phyloP scores from a whole-genome alignment of 179 eudicot species.

The Silene coronaria region DNA sequence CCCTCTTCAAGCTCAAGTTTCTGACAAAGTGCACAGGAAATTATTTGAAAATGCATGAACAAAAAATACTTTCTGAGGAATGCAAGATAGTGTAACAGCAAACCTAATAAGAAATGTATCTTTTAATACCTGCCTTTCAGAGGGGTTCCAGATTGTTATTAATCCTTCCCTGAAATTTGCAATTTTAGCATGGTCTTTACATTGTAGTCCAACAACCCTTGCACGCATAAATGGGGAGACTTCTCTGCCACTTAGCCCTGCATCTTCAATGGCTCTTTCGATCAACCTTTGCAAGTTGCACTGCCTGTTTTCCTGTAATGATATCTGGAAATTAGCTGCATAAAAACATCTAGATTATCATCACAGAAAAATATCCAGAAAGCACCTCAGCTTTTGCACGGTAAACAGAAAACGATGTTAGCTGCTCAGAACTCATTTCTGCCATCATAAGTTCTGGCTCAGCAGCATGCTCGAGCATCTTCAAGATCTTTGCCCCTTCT shows the following conservation, averaged over 20 bases:
- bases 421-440: constrained; percentile 77
- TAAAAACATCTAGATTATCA: background rate
- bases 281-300: constrained; percentile 55
- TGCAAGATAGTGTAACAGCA: constrained; percentile 13
- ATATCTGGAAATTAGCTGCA: constrained; percentile 9
- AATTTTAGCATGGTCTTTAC: constrained; percentile 22
- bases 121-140: constrained; percentile 63
- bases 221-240: constrained; percentile 81
- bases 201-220: constrained; percentile 65
- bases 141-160: constrained; percentile 88
- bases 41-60: constrained; percentile 2
- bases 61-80: background rate
- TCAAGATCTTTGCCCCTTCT: constrained; percentile 72
- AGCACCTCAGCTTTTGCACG: constrained; percentile 68
- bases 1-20: constrained; percentile 73
- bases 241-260: constrained; percentile 64
- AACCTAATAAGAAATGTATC: constrained; percentile 3
- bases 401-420: constrained; percentile 53
- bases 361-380: background rate
- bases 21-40: constrained; percentile 30
- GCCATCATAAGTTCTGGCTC: constrained; percentile 95
- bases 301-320: constrained; percentile 61
- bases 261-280: constrained; percentile 65
- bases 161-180: constrained; percentile 48
- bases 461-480: constrained; percentile 74